Percentiles rank a stretch among this genome's conserved stretches.
These are phyloP conservation scores for Croton setiger DNA, from an alignment of 441 rosid genomes.

Conservation along the genomic window DNA sequence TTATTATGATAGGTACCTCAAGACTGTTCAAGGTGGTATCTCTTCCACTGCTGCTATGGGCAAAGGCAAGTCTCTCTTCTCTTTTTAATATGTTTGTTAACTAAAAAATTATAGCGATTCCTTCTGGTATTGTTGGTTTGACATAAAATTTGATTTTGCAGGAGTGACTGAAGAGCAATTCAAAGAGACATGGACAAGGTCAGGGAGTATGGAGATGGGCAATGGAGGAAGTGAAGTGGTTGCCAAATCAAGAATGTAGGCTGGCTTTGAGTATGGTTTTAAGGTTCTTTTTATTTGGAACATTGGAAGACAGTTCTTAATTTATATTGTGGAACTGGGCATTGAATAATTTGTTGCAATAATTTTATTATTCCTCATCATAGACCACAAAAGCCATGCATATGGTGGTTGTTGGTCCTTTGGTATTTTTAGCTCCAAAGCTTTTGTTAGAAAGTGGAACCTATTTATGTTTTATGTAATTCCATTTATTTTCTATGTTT, in stretches of 20 bases:
- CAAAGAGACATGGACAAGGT: slow-evolving; percentile 84
- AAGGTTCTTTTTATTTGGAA: background rate
- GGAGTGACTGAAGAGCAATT: slow-evolving; percentile 96
- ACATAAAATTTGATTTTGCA: slow-evolving; percentile 19
- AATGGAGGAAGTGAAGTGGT: slow-evolving; percentile 52
- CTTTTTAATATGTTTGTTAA: too few relatives aligned
- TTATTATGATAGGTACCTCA: slow-evolving; percentile 80
- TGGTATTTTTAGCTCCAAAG: background rate
- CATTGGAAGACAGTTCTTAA: slow-evolving; percentile 26
- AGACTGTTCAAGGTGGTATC: slow-evolving; percentile 91
- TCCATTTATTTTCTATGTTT: background rate
- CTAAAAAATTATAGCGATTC: too few relatives aligned
- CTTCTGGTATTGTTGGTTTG: background rate
- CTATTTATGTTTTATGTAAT: slow-evolving; percentile 15
- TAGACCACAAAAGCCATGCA: slow-evolving; percentile 4
- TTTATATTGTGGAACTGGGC: slow-evolving; percentile 28
- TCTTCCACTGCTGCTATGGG: slow-evolving; percentile 98
- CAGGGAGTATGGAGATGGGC: slow-evolving; percentile 48
- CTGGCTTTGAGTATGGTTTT: slow-evolving; percentile 2
- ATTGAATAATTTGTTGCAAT: slow-evolving; percentile 29
- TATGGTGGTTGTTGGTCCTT: background rate
- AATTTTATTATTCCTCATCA: slow-evolving; percentile 11
- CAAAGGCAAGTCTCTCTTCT: slow-evolving; percentile 47
- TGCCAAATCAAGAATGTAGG: slow-evolving; percentile 79
- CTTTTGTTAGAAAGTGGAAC: background rate